Percentiles rank a stretch among this genome's conserved stretches.
Evolutionary conservation across 176 grass and related monocot genomes (phyloP).

Genomic region (Cenchrus purpureus): DNA sequence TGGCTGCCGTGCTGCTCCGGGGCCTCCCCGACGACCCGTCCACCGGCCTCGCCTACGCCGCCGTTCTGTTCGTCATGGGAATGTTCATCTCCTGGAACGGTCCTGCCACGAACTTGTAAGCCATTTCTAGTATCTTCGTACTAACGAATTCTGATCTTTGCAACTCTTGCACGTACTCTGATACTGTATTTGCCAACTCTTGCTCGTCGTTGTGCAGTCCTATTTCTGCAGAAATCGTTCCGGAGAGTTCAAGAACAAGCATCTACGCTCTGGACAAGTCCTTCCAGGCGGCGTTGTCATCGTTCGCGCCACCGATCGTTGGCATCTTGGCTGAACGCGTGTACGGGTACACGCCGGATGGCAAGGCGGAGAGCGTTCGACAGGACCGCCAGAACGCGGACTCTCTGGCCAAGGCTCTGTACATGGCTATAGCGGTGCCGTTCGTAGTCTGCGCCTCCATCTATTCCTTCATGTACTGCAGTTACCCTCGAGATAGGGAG

Average conservation of each 20-base stretch:
- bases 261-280: conserved; percentile 85
- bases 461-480: conserved; percentile 83
- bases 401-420: conserved; percentile 81
- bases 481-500: conserved; percentile 86
- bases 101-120: conserved; percentile 73
- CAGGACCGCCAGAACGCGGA: conserved; percentile 67
- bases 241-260: conserved; percentile 80
- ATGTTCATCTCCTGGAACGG: conserved; percentile 72
- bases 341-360: conserved; percentile 70
- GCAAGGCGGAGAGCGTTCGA: conserved; percentile 27
- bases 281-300: conserved; percentile 74
- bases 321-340: conserved; percentile 69
- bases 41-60: conserved; percentile 42
- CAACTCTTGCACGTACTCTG: no score
- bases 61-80: conserved; percentile 62
- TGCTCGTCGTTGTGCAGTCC: conserved; percentile 57
- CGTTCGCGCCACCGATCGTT: conserved; percentile 82
- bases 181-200: no score
- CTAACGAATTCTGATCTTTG: background rate
- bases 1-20: conserved; percentile 58
- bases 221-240: conserved; percentile 94
- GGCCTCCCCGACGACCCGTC: conserved; percentile 59
- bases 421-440: conserved; percentile 68
- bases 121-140: background rate
- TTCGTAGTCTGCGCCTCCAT: conserved; percentile 67